phyloP scores from a whole-genome alignment of 768 basidiomycete genomes.

The Harrya chromipes region DNA sequence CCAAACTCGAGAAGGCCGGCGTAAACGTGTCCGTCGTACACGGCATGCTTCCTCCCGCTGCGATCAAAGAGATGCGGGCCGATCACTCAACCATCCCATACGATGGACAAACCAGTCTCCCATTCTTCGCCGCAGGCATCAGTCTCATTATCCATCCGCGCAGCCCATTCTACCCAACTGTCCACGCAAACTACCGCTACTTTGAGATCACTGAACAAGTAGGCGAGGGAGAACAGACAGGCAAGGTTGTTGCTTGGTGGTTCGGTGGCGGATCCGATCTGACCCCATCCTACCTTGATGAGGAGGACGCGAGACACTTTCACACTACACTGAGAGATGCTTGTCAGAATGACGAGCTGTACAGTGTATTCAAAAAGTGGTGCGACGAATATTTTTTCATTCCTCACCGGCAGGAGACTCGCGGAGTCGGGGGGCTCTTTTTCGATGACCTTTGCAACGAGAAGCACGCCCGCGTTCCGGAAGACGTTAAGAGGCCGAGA shows the following conservation, averaged over 20 bases:
- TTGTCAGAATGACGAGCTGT: slow-evolving; percentile 71
- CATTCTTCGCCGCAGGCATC: slow-evolving; percentile 92
- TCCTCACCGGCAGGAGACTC: slow-evolving; percentile 78
- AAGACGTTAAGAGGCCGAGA: slow-evolving; percentile 46
- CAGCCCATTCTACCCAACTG: slow-evolving; percentile 91
- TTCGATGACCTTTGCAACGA: slow-evolving; percentile 86
- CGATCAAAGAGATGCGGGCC: slow-evolving; percentile 92
- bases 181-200: slow-evolving; percentile 96
- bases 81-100: slow-evolving; percentile 80
- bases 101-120: slow-evolving; percentile 59
- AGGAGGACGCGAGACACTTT: slow-evolving; percentile 85
- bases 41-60: slow-evolving; percentile 81
- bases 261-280: slow-evolving; percentile 96
- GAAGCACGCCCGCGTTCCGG: slow-evolving; percentile 57
- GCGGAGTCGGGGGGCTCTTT: slow-evolving; percentile 94
- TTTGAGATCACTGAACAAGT: slow-evolving; percentile 79
- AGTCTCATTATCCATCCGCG: slow-evolving; percentile 92
- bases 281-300: slow-evolving; percentile 90
- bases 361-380: slow-evolving; percentile 86
- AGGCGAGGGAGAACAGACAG: slow-evolving; percentile 34
- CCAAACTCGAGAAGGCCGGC: slow-evolving; percentile 90
- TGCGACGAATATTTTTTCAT: slow-evolving; percentile 98
- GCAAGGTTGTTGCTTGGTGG: slow-evolving; percentile 88
- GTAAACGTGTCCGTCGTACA: slow-evolving; percentile 94
- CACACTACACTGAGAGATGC: slow-evolving; percentile 73